These are phyloP conservation scores for Silybum marianum DNA, from an alignment of 129 eudicot species.

Conservation along the genomic window DNA sequence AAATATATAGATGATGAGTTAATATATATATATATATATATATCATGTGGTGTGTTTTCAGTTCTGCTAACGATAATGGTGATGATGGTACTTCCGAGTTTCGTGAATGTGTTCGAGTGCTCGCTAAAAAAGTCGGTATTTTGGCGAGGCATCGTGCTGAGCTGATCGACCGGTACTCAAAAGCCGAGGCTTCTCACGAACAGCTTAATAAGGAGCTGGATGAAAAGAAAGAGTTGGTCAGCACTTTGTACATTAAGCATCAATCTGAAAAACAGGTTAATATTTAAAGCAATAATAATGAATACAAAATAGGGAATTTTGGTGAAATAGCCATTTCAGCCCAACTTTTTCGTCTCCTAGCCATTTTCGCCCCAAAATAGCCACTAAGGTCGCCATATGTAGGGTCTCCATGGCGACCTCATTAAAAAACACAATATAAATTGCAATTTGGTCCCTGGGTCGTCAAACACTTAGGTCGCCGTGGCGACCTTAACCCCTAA, in stretches of 20 bases:
- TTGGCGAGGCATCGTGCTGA: constrained; percentile 72
- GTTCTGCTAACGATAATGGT: constrained; percentile 56
- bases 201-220: constrained; percentile 77
- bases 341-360: no score
- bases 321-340: no score
- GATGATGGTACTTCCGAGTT: constrained; percentile 77
- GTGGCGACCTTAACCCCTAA: no score
- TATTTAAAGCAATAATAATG: background rate
- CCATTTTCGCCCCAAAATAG: no score
- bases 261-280: constrained; percentile 87
- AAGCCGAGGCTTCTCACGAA: constrained; percentile 60
- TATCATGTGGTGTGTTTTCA: constrained; percentile 24
- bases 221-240: constrained; percentile 69
- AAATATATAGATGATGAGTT: background rate
- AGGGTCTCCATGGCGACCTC: no score
- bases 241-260: constrained; percentile 71
- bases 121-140: constrained; percentile 72
- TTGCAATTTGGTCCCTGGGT: no score
- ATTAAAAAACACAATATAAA: no score
- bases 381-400: no score
- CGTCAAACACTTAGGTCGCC: no score
- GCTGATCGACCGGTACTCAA: constrained; percentile 62
- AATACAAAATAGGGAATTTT: background rate
- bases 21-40: no score
- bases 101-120: constrained; percentile 65